Conservation (phyloP, 306 rosid genomes). For the Citrullus mucosospermus region DNA sequence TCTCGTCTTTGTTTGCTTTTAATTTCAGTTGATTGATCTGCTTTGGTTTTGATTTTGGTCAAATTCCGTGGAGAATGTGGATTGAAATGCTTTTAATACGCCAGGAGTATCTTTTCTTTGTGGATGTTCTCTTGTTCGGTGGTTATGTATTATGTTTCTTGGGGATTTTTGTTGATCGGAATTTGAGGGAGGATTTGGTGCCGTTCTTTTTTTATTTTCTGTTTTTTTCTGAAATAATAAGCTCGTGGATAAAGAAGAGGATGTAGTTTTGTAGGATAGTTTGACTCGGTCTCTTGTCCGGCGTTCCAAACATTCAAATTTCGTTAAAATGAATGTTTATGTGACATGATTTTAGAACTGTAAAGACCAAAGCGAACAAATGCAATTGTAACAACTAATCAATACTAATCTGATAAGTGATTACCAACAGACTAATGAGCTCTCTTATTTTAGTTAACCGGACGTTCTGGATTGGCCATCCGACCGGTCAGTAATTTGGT, state of each 20-base stretch:
- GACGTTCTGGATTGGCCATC: not conserved
- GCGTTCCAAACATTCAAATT: not conserved
- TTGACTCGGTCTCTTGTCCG: not conserved
- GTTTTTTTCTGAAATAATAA: not conserved
- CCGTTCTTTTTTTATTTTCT: not conserved
- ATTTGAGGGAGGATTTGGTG: not conserved
- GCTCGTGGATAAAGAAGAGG: not conserved
- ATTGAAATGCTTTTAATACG: not conserved
- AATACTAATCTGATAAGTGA: not conserved
- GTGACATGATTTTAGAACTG: not conserved
- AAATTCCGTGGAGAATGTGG: not conserved
- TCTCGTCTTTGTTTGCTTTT: not conserved
- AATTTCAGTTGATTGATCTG: conserved; percentile 6
- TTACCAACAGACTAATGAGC: not conserved
- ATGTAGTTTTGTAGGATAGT: not conserved
- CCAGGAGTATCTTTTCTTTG: not conserved
- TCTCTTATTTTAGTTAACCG: not conserved
- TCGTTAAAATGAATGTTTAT: not conserved
- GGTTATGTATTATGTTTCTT: not conserved
- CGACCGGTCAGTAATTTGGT: not conserved
- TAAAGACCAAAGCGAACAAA: not conserved
- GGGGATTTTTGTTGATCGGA: not conserved
- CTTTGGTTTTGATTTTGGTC: not conserved
- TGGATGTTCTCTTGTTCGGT: not conserved
- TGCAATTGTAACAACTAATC: too few relatives aligned